Conservation (phyloP, 257 asterid genomes). For the Solanum medicagineum region DNA sequence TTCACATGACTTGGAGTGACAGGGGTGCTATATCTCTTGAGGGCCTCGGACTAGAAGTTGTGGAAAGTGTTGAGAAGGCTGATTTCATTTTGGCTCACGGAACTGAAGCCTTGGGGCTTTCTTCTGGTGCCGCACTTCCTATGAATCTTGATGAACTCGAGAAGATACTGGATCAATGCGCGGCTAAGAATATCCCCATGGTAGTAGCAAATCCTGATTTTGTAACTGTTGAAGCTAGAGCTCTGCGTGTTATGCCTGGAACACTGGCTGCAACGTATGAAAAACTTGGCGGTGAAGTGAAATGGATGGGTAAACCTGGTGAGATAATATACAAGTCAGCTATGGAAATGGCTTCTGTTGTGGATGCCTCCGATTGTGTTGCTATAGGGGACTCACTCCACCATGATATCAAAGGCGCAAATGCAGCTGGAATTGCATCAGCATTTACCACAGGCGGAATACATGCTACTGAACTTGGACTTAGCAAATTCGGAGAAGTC, state of each 20-base stretch:
- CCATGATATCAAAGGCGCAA: constrained; percentile 95
- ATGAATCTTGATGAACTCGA: constrained; percentile 65
- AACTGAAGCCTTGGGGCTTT: constrained; percentile 86
- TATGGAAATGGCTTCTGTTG: constrained; percentile 51
- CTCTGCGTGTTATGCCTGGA: constrained; percentile 90
- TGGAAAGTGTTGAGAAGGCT: constrained; percentile 65
- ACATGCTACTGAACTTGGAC: constrained; percentile 79
- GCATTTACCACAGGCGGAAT: constrained; percentile 65
- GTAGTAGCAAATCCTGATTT: constrained; percentile 98
- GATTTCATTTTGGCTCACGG: constrained; percentile 90
- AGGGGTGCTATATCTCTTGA: constrained; percentile 94
- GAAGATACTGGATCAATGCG: constrained; percentile 62
- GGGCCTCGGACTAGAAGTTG: constrained; percentile 85
- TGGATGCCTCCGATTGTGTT: constrained; percentile 61
- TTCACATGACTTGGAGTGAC: constrained; percentile 91
- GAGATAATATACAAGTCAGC: constrained; percentile 86
- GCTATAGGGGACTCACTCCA: constrained; percentile 95
- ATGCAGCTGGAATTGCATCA: constrained; percentile 56
- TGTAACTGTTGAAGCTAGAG: constrained; percentile 93
- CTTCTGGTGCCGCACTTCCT: constrained; percentile 64
- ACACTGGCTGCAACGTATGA: constrained; percentile 75
- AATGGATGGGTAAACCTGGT: constrained; percentile 99
- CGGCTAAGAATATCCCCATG: constrained; percentile 74
- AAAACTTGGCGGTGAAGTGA: constrained; percentile 94
- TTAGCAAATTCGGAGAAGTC: constrained; percentile 49